A percentile compares a stretch with the other conserved stretches of the same genome.
phyloP scores from a whole-genome alignment of 2,329 filamentous ascomycete genomes.

The Chaetomium strumarium region DNA sequence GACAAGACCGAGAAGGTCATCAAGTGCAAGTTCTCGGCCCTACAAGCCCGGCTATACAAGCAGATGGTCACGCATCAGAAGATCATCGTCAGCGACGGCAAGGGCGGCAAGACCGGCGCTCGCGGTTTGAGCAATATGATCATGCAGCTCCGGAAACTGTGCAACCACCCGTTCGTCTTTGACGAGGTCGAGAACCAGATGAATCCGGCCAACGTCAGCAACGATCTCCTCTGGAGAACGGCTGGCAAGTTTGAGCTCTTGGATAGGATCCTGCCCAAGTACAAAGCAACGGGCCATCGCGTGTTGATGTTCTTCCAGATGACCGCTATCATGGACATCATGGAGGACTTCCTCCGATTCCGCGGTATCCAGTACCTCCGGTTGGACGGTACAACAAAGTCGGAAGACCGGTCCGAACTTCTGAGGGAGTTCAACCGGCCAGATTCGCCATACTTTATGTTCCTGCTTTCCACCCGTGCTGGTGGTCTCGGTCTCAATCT shows the following conservation, averaged over 20 bases:
- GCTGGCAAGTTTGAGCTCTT: slow-evolving; percentile 96
- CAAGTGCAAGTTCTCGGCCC: slow-evolving; percentile 95
- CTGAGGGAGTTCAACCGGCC: slow-evolving; percentile 85
- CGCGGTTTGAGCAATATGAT: slow-evolving; percentile 99
- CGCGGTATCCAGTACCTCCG: slow-evolving; percentile 81
- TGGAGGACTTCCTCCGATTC: slow-evolving; percentile 94
- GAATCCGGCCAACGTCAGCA: slow-evolving; percentile 82
- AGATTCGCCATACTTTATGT: slow-evolving; percentile 90
- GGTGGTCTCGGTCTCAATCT: slow-evolving; percentile 96
- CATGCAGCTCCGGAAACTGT: slow-evolving; percentile 97
- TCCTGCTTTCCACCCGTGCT: slow-evolving; percentile 95
- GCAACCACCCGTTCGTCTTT: slow-evolving; percentile 98
- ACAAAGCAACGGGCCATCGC: slow-evolving; percentile 82
- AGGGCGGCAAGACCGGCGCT: slow-evolving; percentile 89
- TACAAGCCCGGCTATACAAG: slow-evolving; percentile 92
- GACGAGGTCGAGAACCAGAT: slow-evolving; percentile 97
- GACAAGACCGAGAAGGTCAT: slow-evolving; percentile 99
- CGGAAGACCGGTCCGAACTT: slow-evolving; percentile 90
- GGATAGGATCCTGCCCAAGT: slow-evolving; percentile 89
- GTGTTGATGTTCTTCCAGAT: slow-evolving; percentile 99
- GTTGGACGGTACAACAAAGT: slow-evolving; percentile 93
- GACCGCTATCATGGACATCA: slow-evolving; percentile 99
- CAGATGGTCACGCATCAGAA: slow-evolving; percentile 96
- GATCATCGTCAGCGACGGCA: slow-evolving; percentile 88
- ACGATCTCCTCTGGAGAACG: slow-evolving; percentile 91